phyloP scores from a whole-genome alignment of 1,284 basidiomycete genomes.

The Sanghuangporus weigelae region DNA sequence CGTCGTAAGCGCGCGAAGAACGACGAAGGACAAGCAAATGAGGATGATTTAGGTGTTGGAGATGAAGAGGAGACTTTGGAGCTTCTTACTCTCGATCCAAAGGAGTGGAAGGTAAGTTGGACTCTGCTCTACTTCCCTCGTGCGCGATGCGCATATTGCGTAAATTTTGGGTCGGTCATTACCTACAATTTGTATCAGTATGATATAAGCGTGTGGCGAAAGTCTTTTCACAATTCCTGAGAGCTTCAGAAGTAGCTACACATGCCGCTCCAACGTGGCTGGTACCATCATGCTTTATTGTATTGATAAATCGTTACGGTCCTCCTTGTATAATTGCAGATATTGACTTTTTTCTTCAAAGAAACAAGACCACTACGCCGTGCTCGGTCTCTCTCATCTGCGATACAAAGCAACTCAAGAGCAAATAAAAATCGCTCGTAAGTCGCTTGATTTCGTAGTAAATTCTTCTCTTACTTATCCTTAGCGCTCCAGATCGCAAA shows the following conservation, averaged over 20 bases:
- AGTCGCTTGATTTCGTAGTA: constrained; percentile 29
- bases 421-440: constrained; percentile 96
- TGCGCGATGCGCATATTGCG: no score
- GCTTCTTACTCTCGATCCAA: constrained; percentile 79
- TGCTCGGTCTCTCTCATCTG: constrained; percentile 89
- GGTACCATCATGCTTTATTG: no score
- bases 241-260: no score
- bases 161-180: no score
- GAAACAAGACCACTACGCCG: constrained; percentile 98
- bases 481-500: constrained; percentile 66
- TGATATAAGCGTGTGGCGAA: no score
- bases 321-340: neutral
- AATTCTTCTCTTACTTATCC: constrained; percentile 5
- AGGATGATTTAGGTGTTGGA: constrained; percentile 89
- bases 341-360: constrained; percentile 26
- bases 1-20: constrained; percentile 43
- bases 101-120: constrained; percentile 91
- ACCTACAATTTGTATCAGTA: no score
- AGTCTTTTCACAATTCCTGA: no score
- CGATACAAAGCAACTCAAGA: constrained; percentile 85
- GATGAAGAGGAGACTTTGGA: constrained; percentile 84
- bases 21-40: constrained; percentile 50
- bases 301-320: neutral
- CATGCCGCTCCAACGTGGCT: neutral
- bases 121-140: neutral